phyloP scores from a whole-genome alignment of 352 stramenopile species.

The Phytophthora tentaculata region DNA sequence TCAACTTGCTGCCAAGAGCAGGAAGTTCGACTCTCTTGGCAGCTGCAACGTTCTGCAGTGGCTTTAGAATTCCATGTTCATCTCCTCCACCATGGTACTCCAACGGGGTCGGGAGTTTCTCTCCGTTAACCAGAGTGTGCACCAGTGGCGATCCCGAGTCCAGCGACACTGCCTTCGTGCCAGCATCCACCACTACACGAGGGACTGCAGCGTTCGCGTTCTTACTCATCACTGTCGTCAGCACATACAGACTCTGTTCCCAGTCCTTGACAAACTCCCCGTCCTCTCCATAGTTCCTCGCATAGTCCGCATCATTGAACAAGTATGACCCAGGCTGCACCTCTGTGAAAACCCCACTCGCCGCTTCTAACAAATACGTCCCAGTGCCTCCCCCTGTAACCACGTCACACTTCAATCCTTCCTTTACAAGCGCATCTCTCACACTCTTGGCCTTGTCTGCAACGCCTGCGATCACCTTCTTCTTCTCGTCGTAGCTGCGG shows the following conservation, averaged over 20 bases:
- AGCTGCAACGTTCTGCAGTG: not conserved
- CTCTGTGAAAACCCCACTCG: slow-evolving; percentile 72
- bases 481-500: slow-evolving; percentile 59
- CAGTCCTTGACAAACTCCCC: slow-evolving; percentile 52
- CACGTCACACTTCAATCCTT: slow-evolving; percentile 55
- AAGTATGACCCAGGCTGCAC: slow-evolving; percentile 81
- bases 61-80: slow-evolving; percentile 72
- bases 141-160: slow-evolving; percentile 69
- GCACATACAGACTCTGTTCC: slow-evolving; percentile 71
- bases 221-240: slow-evolving; percentile 74
- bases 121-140: slow-evolving; percentile 45
- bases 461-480: slow-evolving; percentile 48
- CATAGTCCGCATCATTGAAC: slow-evolving; percentile 83
- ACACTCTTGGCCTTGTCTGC: slow-evolving; percentile 47
- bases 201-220: slow-evolving; percentile 40
- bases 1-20: slow-evolving; percentile 54
- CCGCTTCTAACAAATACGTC: slow-evolving; percentile 67
- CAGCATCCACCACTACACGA: slow-evolving; percentile 70
- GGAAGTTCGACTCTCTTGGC: slow-evolving; percentile 47
- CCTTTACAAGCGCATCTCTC: slow-evolving; percentile 40
- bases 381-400: slow-evolving; percentile 77
- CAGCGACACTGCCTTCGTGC: slow-evolving; percentile 75
- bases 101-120: slow-evolving; percentile 42
- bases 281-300: slow-evolving; percentile 51
- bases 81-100: slow-evolving; percentile 69